Base-by-base conservation (phyloP, 2,329 filamentous ascomycete species). In the Xylariaceae sp. region DNA sequence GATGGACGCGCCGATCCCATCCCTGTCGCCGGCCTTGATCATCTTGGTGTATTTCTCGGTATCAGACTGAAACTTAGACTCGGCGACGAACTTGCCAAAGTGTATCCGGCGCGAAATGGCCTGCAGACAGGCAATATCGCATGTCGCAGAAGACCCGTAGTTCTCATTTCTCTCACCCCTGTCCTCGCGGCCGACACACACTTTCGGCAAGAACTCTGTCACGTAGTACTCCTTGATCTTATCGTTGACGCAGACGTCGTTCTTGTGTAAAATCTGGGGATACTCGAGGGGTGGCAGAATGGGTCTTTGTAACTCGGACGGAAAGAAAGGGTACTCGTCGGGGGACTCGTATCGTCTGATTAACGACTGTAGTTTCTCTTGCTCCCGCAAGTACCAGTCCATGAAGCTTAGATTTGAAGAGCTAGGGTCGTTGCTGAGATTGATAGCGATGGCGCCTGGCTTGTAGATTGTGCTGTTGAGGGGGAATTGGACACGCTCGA, bases 321-420 rank as follows among this genome's bases (percentile, higher is more conserved):
- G 88, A 72, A 96, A 98, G 80, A 97, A 98, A 19, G 93, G 88
- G 67, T 95, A 92, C 71, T 98, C 93, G 74, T 98, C 93, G 32
- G 93, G 93, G 0, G 89, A 89, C 66, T 98, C 85, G 75, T 90
- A 98, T 64, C 93, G 89, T 56, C 93, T 89, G 56, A 98, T 91
- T 42, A 89, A 80, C 12, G 91, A 95, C 66, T 98, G 92, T 5
- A 97, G 74, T 52, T 82, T 84, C 70, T 98, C 93, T 64, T 95
- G 88, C 66, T 95, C 87, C 56, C 77, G 79, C 22, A 97, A 82
- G 64, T 95, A 86, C 86, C 92, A 98, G 75, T 97, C 93, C 66
- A 95, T 82, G 64, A 98, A 88, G 66, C 85, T 90, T 45, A 93
- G 78, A 42, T 47, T 50, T 27, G 42, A 25, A 36, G 56, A 52